Base-by-base conservation (phyloP, 1,139 yeast genomes). In the Candida mesenterica region DNA sequence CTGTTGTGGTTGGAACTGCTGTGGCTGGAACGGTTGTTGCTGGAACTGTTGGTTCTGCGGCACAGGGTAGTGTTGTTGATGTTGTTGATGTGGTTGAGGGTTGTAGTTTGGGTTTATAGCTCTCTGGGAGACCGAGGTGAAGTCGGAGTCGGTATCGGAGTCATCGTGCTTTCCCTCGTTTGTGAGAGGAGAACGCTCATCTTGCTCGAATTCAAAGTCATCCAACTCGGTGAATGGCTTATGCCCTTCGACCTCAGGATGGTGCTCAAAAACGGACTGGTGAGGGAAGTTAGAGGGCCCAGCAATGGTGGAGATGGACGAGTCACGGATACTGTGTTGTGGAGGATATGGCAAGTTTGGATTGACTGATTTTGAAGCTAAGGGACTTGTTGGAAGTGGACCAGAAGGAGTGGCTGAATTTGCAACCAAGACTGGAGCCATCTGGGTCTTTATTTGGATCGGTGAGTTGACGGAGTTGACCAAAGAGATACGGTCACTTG, bases 101-200 rank as follows among this genome's bases (percentile, higher is more conserved):
- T 38, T 37, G 31, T 79, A 81, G 30, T 63, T 63, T 12, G 87
- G 85, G 51, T 84, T 83, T n/a, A 78, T 69, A 5, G 81, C 88
- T 50, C 94, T 65, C 59, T 85, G 94, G 8, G 92, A 82, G 4
- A 85, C 86, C 35, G 89, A 80, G 0, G 95, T 86, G 53, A 83
- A 82, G 49, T 82, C 82, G 0, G 94, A 84, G 33, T 55, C 63
- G 18, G 52, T 49, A 27, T 56, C 63, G 2, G 63, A 52, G 19
- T 64, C 73, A 15, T 58, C 37, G 4, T 31, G 29, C n/a, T n/a
- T n/a, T n/a, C n/a, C n/a, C n/a, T n/a, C n/a, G 15, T 34, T 36
- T n/a, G 25, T 32, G 7, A 30, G 32, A 8, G 19, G 23, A 15
- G 26, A 37, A 10, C 30, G 24, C 22, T 42, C 45, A 24, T 45